Base-by-base conservation (phyloP, 352 stramenopile species). In the Phytophthora brassicae region DNA sequence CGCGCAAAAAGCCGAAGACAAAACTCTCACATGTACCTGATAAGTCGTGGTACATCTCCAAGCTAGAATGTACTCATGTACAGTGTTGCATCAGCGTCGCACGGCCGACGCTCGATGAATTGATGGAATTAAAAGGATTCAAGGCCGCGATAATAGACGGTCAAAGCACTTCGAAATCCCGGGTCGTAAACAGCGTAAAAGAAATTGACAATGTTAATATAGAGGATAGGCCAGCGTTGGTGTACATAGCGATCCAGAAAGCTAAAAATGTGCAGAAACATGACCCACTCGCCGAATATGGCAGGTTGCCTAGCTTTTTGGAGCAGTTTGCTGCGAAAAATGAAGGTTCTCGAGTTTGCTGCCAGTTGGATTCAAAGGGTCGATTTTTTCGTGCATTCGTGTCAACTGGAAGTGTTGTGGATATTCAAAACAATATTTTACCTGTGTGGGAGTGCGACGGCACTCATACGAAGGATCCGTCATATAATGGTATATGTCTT, bases 371-470 rank as follows among this genome's bases (percentile, higher is more conserved):
- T 38, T 45, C 23, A 6, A 0, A 12, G 4, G 33, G 29, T 1
- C 11, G 44, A n/a, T 61, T 61, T 14, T 55, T 42, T 35, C n/a
- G 55, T 23, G 41, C 29, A 16, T 60, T 55, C 29, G 1, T 55
- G 16, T 11, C 54, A 2, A 41, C 49, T 24, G n/a, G 44, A n/a
- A 42, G 1, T 39, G 23, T 47, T 24, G 44, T 43, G 11, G 0
- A 5, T 4, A 24, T 55, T 24, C 45, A 64, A 17, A 17, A 56
- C 8, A 11, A 1, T 0, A 4, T 64, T 12, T 33, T 64, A 20
- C 46, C 38, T 9, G 47, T 53, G 31, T 64, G 47, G 47, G 47
- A 58, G 17, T 59, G 47, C 14, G 57, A 65, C n/a, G 47, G 47
- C 1, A 65, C 57, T 2, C 48, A 47, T n/a, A 59, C 59, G 47